Base-by-base conservation (phyloP, 768 basidiomycete species). In the Tylopilus vinaceipallidus region DNA sequence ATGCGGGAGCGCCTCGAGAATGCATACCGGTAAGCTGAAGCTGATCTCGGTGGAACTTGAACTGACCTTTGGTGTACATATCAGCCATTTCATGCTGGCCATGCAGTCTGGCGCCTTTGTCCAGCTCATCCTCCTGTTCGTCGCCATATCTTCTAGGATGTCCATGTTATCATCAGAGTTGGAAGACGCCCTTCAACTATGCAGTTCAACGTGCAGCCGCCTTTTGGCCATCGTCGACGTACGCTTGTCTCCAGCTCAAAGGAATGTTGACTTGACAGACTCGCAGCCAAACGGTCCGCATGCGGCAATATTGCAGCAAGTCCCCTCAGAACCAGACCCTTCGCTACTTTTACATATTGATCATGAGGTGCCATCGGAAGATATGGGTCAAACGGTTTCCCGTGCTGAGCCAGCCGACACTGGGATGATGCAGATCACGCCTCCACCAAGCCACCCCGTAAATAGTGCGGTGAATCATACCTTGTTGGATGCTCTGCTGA, bases 101-200 rank as follows among this genome's bases (percentile, higher is more conserved):
- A 78, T 91, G 74, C 86, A 85, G 61, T 77, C 80, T 1, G 87
- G 84, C 16, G 83, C 87, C 16, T 92, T 92, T 59, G 71, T 86
- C 12, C 84, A 86, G 53, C 62, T 88, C 14, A 66, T 84, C n/a
- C 60, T 92, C 39, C 70, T 80, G 5, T 72, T 91, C 35, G 71
- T 74, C 20, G 86, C 82, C 12, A 76, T 88, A 33, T 68, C 77
- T 37, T 84, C 85, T 3, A 76, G 88, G 49, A 65, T 88, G 61
- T 70, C 68, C 22, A 59, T 64, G 4, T 60, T 86, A 26, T 61
- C 74, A 20, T 57, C 64, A 32, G 80, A 82, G 52, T 53, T 85
- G 2, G 57, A 62, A 2, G 72, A 75, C 9, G 65, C 65, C 34
- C 57, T 80, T 5, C 58, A 66, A n/a, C 56, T 56, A 12, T 46